Conservation (phyloP, 306 rosid species). For the Myrica gale region DNA sequence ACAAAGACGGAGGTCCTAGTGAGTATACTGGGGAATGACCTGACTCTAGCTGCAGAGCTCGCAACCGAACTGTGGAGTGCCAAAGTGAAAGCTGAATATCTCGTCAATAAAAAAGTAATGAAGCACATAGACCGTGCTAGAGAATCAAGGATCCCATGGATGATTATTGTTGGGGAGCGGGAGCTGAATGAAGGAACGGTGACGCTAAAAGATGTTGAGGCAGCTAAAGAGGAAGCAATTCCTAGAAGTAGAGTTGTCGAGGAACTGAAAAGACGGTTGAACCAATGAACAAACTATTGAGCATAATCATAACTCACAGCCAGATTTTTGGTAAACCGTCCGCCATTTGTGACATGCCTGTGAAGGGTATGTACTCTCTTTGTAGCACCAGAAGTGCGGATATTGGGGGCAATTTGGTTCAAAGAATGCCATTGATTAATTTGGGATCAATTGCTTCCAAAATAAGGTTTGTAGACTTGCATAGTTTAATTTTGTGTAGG, state of each 20-base stretch:
- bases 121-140: conserved; percentile 76
- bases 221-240: conserved; percentile 37
- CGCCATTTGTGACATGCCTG: not conserved
- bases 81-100: conserved; percentile 56
- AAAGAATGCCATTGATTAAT: not conserved
- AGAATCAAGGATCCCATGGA: conserved; percentile 85
- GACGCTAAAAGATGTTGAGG: conserved; percentile 51
- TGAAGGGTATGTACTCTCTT: not conserved
- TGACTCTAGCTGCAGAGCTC: conserved; percentile 61
- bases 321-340: not conserved
- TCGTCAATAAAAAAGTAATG: conserved; percentile 52
- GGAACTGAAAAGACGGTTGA: conserved; percentile 55
- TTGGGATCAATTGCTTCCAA: not conserved
- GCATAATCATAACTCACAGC: not conserved
- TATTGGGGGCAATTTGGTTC: not conserved
- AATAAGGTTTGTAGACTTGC: too few species aligned
- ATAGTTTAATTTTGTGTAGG: too few species aligned
- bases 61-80: conserved; percentile 75
- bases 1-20: conserved; percentile 81
- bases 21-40: conserved; percentile 71
- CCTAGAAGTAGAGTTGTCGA: conserved; percentile 53
- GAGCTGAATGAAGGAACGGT: conserved; percentile 64
- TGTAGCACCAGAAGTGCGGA: not conserved
- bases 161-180: conserved; percentile 71
- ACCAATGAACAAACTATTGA: conserved; percentile 15